These are phyloP conservation scores for Leccinum subtestaceum DNA, from an alignment of 768 basidiomycete species.

Conservation along the genomic window DNA sequence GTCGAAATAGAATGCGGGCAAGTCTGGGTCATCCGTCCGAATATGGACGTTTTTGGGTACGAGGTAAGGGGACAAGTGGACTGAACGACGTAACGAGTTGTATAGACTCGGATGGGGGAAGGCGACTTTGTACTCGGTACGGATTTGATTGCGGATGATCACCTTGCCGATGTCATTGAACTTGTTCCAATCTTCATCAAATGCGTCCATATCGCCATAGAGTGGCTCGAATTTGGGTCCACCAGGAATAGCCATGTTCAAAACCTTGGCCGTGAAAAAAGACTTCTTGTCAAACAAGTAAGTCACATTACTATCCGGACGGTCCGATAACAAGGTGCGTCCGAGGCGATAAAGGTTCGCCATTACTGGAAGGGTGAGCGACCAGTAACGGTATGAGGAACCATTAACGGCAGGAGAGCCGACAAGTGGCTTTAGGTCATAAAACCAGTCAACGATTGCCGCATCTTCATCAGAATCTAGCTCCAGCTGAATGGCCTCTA, in stretches of 20 bases:
- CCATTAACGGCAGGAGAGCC: conserved; percentile 93
- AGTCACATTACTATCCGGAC: conserved; percentile 84
- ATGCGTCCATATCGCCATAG: conserved; percentile 94
- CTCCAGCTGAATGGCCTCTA: conserved; percentile 97
- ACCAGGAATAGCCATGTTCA: conserved; percentile 96
- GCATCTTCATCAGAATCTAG: conserved; percentile 88
- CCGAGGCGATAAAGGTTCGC: conserved; percentile 96
- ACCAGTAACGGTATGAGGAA: conserved; percentile 90
- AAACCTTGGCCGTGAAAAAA: conserved; percentile 97
- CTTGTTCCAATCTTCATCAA: conserved; percentile 99
- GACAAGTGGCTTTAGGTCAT: conserved; percentile 91
- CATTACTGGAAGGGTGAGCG: conserved; percentile 90
- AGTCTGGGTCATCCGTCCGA: conserved; percentile 97
- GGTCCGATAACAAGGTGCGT: conserved; percentile 89
- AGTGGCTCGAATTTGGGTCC: conserved; percentile 98
- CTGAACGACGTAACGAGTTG: conserved; percentile 94
- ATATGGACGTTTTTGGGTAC: conserved; percentile 97
- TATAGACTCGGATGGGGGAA: conserved; percentile 87
- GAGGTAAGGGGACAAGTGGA: conserved; percentile 90
- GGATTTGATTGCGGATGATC: conserved; percentile 97
- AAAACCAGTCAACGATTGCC: conserved; percentile 96
- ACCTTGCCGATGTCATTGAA: conserved; percentile 99
- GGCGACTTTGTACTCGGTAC: conserved; percentile 98
- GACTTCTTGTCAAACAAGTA: conserved; percentile 97
- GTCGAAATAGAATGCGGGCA: conserved; percentile 99